Base-by-base conservation (phyloP, 2,329 filamentous ascomycete genomes). In the Fusarium sulawesiense region DNA sequence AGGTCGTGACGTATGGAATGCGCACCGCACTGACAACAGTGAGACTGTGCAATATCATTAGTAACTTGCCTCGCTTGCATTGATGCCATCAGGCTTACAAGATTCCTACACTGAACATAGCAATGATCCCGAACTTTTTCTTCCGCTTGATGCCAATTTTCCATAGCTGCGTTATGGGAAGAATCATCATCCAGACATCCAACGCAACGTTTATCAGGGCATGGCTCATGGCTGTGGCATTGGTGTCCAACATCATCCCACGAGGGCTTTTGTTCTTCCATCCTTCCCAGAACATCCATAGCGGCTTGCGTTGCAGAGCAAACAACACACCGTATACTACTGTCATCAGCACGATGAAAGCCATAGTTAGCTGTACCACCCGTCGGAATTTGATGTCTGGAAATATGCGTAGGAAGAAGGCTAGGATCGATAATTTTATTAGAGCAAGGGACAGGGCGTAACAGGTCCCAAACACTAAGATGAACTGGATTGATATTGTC, bases 351-450 rank as follows among this genome's bases (percentile, higher is more conserved):
- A n/a, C 8, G 6, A 42, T 32, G 1, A 41, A 34, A 6, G 4
- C 23, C 0, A 29, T 29, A 1, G 64, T 66, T 12, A 18, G 21
- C 6, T 40, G 20, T 0, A 61, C 20, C 10, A n/a, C 20, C 0
- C 12, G 21, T 7, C 49, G 34, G 4, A 66, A 66, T 0, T 2
- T 51, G 10, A 9, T 5, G 14, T 60, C 49, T 1, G 56, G 64
- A 4, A 61, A 66, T 12, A 66, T 30, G 1, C 61, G 56, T 7
- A 66, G 40, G 18, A 61, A 66, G n/a, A 66, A 66, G 8, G 42
- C 30, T 0, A 66, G 11, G 0, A 66, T 61, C 0, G 61, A 66
- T 2, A 50, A 6, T 4, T 66, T 66, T 6, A 40, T 44, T 1
- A 66, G n/a, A 1, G 42, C n/a, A n/a, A n/a, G n/a, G n/a, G n/a